Evolutionary conservation across 495 filamentous ascomycete species (phyloP), one percentile per base, ranked within the genome.

Genomic region (Bombardia bombarda): DNA sequence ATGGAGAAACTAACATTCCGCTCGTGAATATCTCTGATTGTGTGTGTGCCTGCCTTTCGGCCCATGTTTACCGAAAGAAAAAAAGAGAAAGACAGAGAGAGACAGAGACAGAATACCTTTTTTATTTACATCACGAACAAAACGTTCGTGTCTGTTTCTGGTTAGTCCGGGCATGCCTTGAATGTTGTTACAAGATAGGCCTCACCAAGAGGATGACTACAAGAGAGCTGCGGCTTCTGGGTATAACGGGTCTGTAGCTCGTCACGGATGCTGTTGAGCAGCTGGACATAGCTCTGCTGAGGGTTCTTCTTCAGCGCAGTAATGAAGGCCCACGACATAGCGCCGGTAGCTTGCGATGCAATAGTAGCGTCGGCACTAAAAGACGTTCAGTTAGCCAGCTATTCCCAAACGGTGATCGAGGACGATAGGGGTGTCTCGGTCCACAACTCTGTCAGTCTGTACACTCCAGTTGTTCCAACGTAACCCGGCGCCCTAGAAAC

Each of bases 291-390:
- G 69, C 87, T 95, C 74, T 96, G 92, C 56, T 95, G 81, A 1
- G 90, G 88, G 53, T 97, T 90, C 72, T 88, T 85, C 70, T 84
- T 89, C 44, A 97, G 69, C 31, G 88, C 84, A 17, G 72, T 75
- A 64, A 97, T 89, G 65, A 98, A 98, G 8, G 92, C 92, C 72
- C 81, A 93, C 0, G 87, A 94, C 92, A 98, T 96, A 54, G 92
- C 92, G 38, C 92, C 92, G 1, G 92, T 96, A 31, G 92, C 93
- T 58, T 96, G 76, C 40, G 88, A 82, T 19, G 71, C 73, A 38
- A 81, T 78, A 9, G 66, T 74, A 12, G 79, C 73, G 50, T 83
- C 79, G 54, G 79, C 79, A 19, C 78, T 81, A 42, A 16, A 39
- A 40, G 25, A 14, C 20, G 8, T 5, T 16, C 32, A 33, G 32